phyloP scores from a whole-genome alignment of 1,284 basidiomycete genomes.

The Heterobasidion irregulare region DNA sequence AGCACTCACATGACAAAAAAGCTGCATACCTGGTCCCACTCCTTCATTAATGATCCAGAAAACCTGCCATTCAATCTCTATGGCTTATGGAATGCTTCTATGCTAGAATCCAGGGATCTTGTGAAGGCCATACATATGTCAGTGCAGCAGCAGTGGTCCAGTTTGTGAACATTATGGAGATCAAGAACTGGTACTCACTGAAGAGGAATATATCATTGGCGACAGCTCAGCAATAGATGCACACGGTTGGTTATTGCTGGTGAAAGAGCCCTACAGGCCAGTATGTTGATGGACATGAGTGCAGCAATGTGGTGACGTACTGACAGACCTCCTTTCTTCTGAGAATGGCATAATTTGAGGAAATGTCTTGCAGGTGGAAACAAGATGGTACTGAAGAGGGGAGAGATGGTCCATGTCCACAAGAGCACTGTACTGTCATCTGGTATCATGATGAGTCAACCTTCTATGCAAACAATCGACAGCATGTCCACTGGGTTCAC shows the following conservation, averaged over 20 bases:
- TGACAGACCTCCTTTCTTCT: constrained; percentile 18
- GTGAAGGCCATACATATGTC: constrained; percentile 15
- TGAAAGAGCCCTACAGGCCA: constrained; percentile 15
- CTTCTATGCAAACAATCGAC: constrained; percentile 20
- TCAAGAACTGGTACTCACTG: constrained; percentile 10
- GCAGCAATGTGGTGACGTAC: constrained; percentile 20
- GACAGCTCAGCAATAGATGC: constrained; percentile 23
- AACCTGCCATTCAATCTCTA: constrained; percentile 13
- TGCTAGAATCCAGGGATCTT: constrained; percentile 19
- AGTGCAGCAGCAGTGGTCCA: constrained; percentile 20
- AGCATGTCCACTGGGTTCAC: constrained; percentile 14
- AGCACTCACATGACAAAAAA: not conserved
- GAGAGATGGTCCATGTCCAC: not conserved
- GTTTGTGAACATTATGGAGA: constrained; percentile 9
- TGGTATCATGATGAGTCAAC: constrained; percentile 19
- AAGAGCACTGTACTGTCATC: not conserved
- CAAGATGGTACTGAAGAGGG: not conserved
- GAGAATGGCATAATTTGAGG: not conserved
- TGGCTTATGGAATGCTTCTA: constrained; percentile 14
- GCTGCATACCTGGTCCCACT: constrained; percentile 12
- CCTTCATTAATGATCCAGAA: constrained; percentile 13
- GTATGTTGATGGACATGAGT: constrained; percentile 26
- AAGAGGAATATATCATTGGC: constrained; percentile 13
- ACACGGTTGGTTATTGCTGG: constrained; percentile 20
- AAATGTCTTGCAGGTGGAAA: not conserved